A percentile compares a stretch with the other conserved stretches of the same genome.
Evolutionary conservation across 2,329 filamentous ascomycete species (phyloP).

Genomic region (Claviceps citrina): DNA sequence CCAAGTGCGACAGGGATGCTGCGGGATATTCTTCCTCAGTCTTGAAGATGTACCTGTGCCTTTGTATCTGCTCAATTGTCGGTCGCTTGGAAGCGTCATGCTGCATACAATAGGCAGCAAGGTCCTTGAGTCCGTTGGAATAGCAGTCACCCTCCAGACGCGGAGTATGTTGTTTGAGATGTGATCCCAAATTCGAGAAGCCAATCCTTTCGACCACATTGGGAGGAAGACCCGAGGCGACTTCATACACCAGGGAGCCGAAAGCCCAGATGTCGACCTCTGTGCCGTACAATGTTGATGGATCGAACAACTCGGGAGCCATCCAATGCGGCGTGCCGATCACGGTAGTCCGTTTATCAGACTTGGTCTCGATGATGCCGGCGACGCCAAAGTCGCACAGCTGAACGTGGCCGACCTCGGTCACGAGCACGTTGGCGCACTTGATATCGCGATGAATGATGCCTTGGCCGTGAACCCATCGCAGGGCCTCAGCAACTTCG

Average conservation of each 20-base stretch:
- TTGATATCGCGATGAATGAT: conserved; percentile 61
- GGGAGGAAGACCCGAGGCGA: conserved; percentile 63
- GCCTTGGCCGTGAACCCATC: conserved; percentile 51
- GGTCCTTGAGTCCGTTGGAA: conserved; percentile 50
- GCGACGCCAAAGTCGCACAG: conserved; percentile 77
- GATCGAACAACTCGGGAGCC: conserved; percentile 63
- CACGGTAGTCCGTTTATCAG: conserved; percentile 64
- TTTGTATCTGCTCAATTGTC: conserved; percentile 51
- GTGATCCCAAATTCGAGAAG: conserved; percentile 35
- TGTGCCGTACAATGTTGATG: conserved; percentile 48
- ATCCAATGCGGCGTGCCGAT: conserved; percentile 79
- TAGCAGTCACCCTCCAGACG: conserved; percentile 57
- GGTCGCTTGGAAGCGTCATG: conserved; percentile 54
- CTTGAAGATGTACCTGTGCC: conserved; percentile 52
- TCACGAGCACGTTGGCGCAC: conserved; percentile 66
- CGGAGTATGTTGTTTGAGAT: conserved; percentile 47
- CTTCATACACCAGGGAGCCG: conserved; percentile 66
- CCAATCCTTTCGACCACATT: conserved; percentile 41
- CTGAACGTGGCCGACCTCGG: conserved; percentile 61
- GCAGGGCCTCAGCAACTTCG: conserved; percentile 50
- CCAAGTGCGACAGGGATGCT: conserved; percentile 45
- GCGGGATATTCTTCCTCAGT: conserved; percentile 50
- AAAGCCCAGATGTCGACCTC: conserved; percentile 77
- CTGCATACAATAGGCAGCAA: conserved; percentile 59
- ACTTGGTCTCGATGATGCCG: conserved; percentile 58